Evolutionary conservation across 805 yeast species (phyloP).

Genomic region (Barnettozyma wickerhamii): DNA sequence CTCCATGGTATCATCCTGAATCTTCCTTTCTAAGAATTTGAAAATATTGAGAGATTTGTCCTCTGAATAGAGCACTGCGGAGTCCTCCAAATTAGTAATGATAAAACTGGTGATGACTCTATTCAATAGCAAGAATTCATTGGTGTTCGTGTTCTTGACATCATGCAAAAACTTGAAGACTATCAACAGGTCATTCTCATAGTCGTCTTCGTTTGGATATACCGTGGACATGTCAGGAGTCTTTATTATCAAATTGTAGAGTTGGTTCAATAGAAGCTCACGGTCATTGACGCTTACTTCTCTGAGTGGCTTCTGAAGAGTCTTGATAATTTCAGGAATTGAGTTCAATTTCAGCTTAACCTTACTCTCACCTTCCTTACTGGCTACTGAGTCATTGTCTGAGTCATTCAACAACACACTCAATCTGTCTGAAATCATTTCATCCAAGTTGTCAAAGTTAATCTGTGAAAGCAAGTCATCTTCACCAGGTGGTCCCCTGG

Average conservation of each 20-base stretch:
- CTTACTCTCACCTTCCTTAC: slow-evolving; percentile 9
- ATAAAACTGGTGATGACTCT: slow-evolving; percentile 22
- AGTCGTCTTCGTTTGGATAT: slow-evolving; percentile 13
- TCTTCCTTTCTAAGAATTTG: slow-evolving; percentile 17
- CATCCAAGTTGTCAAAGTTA: slow-evolving; percentile 24
- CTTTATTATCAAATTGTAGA: slow-evolving; percentile 21
- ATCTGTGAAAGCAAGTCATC: slow-evolving; percentile 20
- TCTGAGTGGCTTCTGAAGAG: slow-evolving; percentile 17
- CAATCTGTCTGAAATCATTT: slow-evolving; percentile 20
- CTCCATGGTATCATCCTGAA: slow-evolving; percentile 13
- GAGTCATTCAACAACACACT: slow-evolving; percentile 14
- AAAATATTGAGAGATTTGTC: slow-evolving; percentile 17
- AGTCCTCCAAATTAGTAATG: slow-evolving; percentile 22
- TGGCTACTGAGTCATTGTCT: slow-evolving; percentile 6
- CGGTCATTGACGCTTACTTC: slow-evolving; percentile 23
- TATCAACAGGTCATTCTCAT: slow-evolving; percentile 16
- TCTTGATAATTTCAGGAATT: slow-evolving; percentile 18
- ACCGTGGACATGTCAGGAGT: slow-evolving; percentile 13
- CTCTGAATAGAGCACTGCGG: slow-evolving; percentile 15
- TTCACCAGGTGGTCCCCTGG: slow-evolving; percentile 16
- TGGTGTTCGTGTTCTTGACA: slow-evolving; percentile 11
- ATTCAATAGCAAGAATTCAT: slow-evolving; percentile 11
- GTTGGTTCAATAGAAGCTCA: slow-evolving; percentile 23
- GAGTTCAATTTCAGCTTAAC: slow-evolving; percentile 19
- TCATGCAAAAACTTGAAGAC: slow-evolving; percentile 18